A percentile compares a stretch with the other conserved stretches of the same genome.
phyloP scores from a whole-genome alignment of 805 yeast species.

The Debaryomyces tyrocola region DNA sequence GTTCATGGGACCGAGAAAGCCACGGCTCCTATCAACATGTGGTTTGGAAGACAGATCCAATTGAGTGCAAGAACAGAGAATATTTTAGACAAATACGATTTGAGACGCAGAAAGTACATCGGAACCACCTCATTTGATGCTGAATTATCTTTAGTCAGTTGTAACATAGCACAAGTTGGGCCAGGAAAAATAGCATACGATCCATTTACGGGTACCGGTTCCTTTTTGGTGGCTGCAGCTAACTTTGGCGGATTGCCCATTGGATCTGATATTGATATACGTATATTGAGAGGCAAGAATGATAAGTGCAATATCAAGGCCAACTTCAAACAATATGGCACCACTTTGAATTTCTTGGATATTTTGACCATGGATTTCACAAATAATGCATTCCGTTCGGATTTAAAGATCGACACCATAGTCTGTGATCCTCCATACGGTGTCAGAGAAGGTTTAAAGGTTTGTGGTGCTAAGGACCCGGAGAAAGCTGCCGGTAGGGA shows the following conservation, averaged over 20 bases:
- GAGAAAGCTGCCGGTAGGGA: conserved; percentile 74
- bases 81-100: conserved; percentile 73
- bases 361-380: conserved; percentile 93
- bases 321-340: conserved; percentile 76
- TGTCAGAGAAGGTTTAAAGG: conserved; percentile 91
- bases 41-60: conserved; percentile 75
- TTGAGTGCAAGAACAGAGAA: conserved; percentile 61
- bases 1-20: conserved; percentile 49
- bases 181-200: conserved; percentile 75
- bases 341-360: conserved; percentile 61
- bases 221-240: conserved; percentile 86
- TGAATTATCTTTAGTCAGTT: conserved; percentile 81
- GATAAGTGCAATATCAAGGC: conserved; percentile 50
- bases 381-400: conserved; percentile 71
- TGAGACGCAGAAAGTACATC: conserved; percentile 79
- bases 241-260: conserved; percentile 75
- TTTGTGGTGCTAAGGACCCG: conserved; percentile 76
- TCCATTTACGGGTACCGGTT: conserved; percentile 97
- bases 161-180: conserved; percentile 78
- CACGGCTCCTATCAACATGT: conserved; percentile 52
- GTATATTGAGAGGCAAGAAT: conserved; percentile 71
- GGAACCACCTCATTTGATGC: conserved; percentile 98
- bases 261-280: conserved; percentile 90
- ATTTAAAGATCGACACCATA: conserved; percentile 70
- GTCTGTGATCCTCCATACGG: conserved; percentile 98